A percentile compares a stretch with the other conserved stretches of the same genome.
These are phyloP conservation scores for Euclidium syriacum DNA, from an alignment of 345 rosid species.

Conservation along the genomic window DNA sequence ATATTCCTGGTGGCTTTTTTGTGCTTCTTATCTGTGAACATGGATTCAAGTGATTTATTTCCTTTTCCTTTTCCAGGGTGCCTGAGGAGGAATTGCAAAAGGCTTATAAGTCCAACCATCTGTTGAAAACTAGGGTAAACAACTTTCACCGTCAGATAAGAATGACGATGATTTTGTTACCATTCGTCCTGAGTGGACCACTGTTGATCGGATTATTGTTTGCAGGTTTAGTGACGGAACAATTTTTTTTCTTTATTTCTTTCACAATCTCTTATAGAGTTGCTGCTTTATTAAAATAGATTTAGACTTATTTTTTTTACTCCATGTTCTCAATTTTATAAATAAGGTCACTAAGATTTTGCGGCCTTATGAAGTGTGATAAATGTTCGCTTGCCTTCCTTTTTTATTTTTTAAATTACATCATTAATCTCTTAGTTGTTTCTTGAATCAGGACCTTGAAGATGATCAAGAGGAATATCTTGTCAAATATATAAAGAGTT, in stretches of 20 bases:
- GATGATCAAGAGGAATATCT: slow-evolving; percentile 57
- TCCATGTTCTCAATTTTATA: not conserved
- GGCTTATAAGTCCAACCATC: slow-evolving; percentile 65
- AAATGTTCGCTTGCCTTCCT: not conserved
- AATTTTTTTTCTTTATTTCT: not conserved
- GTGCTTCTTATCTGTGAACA: not conserved
- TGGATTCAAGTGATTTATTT: not conserved
- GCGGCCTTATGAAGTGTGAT: no score
- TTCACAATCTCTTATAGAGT: not conserved
- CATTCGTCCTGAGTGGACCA: slow-evolving; percentile 81
- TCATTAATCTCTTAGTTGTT: not conserved
- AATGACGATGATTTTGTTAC: slow-evolving; percentile 69
- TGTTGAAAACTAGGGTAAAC: slow-evolving; percentile 53
- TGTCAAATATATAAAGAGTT: slow-evolving; percentile 83
- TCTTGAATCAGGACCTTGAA: slow-evolving; percentile 16
- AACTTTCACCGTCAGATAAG: slow-evolving; percentile 48
- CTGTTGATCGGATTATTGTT: slow-evolving; percentile 73
- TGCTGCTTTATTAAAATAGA: not conserved
- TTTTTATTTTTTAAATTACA: not conserved
- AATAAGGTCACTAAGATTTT: not conserved
- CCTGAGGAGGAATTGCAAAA: slow-evolving; percentile 67
- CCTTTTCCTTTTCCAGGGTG: slow-evolving; percentile 45
- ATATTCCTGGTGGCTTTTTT: not conserved
- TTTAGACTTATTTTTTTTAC: not conserved
- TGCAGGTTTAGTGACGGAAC: slow-evolving; percentile 48